These are phyloP conservation scores for Termitomyces sp. DNA, from an alignment of 768 basidiomycete species.

Conservation along the genomic window DNA sequence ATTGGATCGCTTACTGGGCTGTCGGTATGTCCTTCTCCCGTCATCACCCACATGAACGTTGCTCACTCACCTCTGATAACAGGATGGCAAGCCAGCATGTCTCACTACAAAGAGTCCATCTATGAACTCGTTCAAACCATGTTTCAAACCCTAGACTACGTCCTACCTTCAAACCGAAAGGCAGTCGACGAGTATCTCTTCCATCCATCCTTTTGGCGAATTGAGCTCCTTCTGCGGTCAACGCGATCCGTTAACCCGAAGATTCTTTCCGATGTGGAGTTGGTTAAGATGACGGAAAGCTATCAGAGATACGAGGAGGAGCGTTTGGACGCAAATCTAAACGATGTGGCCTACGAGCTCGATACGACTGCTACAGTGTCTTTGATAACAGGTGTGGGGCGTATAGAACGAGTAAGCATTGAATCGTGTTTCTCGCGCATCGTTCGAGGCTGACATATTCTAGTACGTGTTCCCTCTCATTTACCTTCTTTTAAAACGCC, in stretches of 20 bases:
- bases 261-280: slow-evolving; percentile 27
- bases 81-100: slow-evolving; percentile 38
- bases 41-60: not conserved
- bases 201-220: slow-evolving; percentile 31
- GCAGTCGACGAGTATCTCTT: slow-evolving; percentile 35
- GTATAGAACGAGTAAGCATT: slow-evolving; percentile 33
- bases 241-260: slow-evolving; percentile 29
- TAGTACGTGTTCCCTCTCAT: slow-evolving; percentile 36
- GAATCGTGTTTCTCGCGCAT: not conserved
- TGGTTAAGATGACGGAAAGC: slow-evolving; percentile 26
- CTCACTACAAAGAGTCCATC: slow-evolving; percentile 33
- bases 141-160: slow-evolving; percentile 27
- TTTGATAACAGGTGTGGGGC: slow-evolving; percentile 32
- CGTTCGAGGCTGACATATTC: not conserved
- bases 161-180: slow-evolving; percentile 31
- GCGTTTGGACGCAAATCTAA: slow-evolving; percentile 27
- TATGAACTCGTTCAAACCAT: slow-evolving; percentile 32
- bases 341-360: slow-evolving; percentile 32
- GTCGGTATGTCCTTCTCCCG: slow-evolving; percentile 24
- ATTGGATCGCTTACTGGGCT: slow-evolving; percentile 40
- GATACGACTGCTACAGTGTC: slow-evolving; percentile 33
- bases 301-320: slow-evolving; percentile 30
- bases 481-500: slow-evolving; percentile 32
- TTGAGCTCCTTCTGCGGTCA: slow-evolving; percentile 34
- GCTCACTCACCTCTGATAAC: not conserved